Base-by-base conservation (phyloP, 1,139 yeast species). In the Geotrichum australiense region DNA sequence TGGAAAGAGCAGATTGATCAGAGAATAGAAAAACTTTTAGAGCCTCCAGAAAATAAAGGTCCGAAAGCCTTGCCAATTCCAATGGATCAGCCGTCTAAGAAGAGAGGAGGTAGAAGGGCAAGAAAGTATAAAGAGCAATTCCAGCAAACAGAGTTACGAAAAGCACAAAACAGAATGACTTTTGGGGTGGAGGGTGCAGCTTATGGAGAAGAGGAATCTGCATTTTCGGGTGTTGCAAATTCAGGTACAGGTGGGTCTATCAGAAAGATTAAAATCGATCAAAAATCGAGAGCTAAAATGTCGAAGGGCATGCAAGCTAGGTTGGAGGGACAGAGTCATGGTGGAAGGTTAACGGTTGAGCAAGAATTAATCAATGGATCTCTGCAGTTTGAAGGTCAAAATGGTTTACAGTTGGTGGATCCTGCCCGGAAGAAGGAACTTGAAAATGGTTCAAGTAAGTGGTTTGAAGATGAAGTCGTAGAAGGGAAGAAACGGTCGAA, bases 51-150 rank as follows among this genome's bases (percentile, higher is more conserved):
- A 24, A 71, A 71, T 21, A 66, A 70, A 15, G 76, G 73, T 0
- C 71, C 75, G 4, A 86, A 84, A 53, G 94, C 97, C 0, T 64
- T 91, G 36, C 93, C 96, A 0, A 70, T 79, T 1, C 98, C 98
- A 0, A 69, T 74, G 30, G 96, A 89, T 46, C 72, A 70, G 44
- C 76, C 79, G 37, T 78, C 91, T 4, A 84, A 84, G 62, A 82
- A 80, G 53, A 70, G 99, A 53, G 97, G 94, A 2, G 99, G 99
- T 0, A 68, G 78, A 50, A 67, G 89, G 47, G 71, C 82, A 50
- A 69, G 95, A 39, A 86, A 86, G 61, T 74, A 78, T 67, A 85
- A 83, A 58, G 86, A 87, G 56, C 76, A 83, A 54, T 80, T 81
- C 62, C 80, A 80, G 55, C 73, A 82, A 71, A 81, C 95, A 0